phyloP scores from a whole-genome alignment of 2,329 filamentous ascomycete species.

The Pseudocercospora pini-densiflorae region DNA sequence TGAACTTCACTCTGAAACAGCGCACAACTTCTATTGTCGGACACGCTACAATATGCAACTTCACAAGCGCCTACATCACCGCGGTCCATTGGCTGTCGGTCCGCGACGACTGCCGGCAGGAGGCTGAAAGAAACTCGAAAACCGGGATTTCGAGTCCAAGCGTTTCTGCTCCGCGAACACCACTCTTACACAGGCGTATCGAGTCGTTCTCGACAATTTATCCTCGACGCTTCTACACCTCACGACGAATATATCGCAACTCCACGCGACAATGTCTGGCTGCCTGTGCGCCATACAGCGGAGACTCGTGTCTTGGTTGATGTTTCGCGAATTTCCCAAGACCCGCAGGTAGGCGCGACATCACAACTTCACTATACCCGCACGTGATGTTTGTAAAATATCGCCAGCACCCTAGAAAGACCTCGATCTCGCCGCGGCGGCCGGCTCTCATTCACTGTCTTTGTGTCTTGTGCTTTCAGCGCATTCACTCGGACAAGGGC shows the following conservation, averaged over 20 bases:
- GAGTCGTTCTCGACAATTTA: slow-evolving; percentile 24
- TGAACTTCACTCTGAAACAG: slow-evolving; percentile 3
- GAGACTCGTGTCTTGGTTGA: slow-evolving; percentile 4
- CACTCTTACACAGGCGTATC: slow-evolving; percentile 28
- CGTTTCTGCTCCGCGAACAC: slow-evolving; percentile 22
- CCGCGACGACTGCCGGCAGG: slow-evolving; percentile 4
- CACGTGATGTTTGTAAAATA: slow-evolving; percentile 9
- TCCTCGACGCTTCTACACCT: slow-evolving; percentile 22
- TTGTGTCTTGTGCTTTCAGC: slow-evolving; percentile 25
- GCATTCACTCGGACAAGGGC: slow-evolving; percentile 21
- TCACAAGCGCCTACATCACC: slow-evolving; percentile 25
- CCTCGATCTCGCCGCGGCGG: not conserved
- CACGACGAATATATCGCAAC: slow-evolving; percentile 8
- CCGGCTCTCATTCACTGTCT: slow-evolving; percentile 17
- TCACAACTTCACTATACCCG: slow-evolving; percentile 15
- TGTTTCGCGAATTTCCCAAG: slow-evolving; percentile 24
- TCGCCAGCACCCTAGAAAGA: slow-evolving; percentile 5
- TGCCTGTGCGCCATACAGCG: slow-evolving; percentile 22
- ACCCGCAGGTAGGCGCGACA: slow-evolving; percentile 22
- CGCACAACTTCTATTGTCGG: slow-evolving; percentile 24
- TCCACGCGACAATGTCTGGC: slow-evolving; percentile 17
- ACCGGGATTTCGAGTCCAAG: slow-evolving; percentile 17
- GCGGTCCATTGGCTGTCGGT: slow-evolving; percentile 22
- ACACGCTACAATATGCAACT: slow-evolving; percentile 17
- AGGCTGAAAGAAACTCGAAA: slow-evolving; percentile 1